phyloP scores from a whole-genome alignment of 768 basidiomycete genomes.

The Agaricus bisporus region DNA sequence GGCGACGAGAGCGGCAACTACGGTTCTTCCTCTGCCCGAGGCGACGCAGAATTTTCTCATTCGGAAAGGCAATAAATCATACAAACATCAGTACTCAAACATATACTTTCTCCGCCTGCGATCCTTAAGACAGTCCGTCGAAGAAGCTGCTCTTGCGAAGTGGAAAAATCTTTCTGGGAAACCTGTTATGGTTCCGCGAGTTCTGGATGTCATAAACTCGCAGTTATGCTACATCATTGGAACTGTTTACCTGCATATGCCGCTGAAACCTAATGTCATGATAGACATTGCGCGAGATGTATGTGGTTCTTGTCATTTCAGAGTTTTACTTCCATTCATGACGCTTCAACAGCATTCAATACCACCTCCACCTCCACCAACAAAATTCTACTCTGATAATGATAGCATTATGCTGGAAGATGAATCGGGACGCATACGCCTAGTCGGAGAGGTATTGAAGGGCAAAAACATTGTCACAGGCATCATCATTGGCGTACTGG shows the following conservation, averaged over 20 bases:
- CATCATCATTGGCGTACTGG: slow-evolving; percentile 83
- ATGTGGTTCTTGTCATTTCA: slow-evolving; percentile 5
- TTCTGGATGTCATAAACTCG: slow-evolving; percentile 83
- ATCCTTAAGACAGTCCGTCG: slow-evolving; percentile 33
- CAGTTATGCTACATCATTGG: slow-evolving; percentile 88
- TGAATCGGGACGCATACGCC: slow-evolving; percentile 85
- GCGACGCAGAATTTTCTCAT: slow-evolving; percentile 43
- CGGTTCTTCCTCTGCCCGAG: slow-evolving; percentile 27
- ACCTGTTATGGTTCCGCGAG: slow-evolving; percentile 68
- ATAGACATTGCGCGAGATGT: slow-evolving; percentile 94
- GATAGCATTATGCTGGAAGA: slow-evolving; percentile 92
- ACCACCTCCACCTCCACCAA: slow-evolving; percentile 69
- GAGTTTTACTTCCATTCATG: not conserved
- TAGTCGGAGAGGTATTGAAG: slow-evolving; percentile 71
- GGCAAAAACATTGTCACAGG: slow-evolving; percentile 78
- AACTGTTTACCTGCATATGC: slow-evolving; percentile 99
- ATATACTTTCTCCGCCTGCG: slow-evolving; percentile 47
- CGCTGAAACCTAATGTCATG: slow-evolving; percentile 95
- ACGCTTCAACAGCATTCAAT: slow-evolving; percentile 66
- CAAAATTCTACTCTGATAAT: slow-evolving; percentile 69
- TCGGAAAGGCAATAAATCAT: slow-evolving; percentile 35
- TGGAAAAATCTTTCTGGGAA: slow-evolving; percentile 50
- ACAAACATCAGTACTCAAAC: slow-evolving; percentile 52
- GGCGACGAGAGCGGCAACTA: slow-evolving; percentile 23
- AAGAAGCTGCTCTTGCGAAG: slow-evolving; percentile 30